Base-by-base conservation (phyloP, 2,329 filamentous ascomycete species). In the Aphanoascus verrucosus region DNA sequence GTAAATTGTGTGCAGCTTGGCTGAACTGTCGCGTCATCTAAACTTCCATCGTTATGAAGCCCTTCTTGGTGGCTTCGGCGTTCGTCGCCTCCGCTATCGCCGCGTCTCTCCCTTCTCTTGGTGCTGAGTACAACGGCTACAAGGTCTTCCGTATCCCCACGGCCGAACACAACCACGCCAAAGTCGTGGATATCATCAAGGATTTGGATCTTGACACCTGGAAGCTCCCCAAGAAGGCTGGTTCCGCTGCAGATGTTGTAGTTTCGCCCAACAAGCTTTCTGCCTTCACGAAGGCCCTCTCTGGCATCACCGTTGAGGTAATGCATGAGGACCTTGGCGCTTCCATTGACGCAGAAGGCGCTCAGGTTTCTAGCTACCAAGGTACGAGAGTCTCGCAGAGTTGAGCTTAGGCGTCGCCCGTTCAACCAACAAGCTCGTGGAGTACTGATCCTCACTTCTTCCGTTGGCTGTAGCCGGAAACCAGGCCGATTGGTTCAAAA, bases 401-500 rank as follows among this genome's bases (percentile, higher is more conserved):
- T 42, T 17, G 15, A 20, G 19, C 41, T 5, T 6, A 31, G 31
- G 28, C 47, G 23, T 20, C 32, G 9, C 17, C 42, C n/a, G 40
- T 31, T 35, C 11, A 38, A 37, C 17, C 49, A 38, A 19, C 50
- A 23, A 23, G 43, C 23, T 42, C 32, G 35, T 37, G 35, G 20
- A 28, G 7, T 28, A 28, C 23, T 8, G 31, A 40, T 20, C 5
- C 20, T 23, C 45, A 37, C 23, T 12, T 40, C 46, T 12, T 11
- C 14, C 8, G 20, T 41, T 58, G 23, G 23, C 23, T 54, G 43
- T 17, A 59, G 59, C 58, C 19, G 55, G 55, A 28, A 57, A 60
- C 28, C 58, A 66, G 52, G 42, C 69, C 20, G 67, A 71, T 3
- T 81, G 76, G 75, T 81, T 79, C 64, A 69, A 75, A 52, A 65